Conservation (phyloP, 768 basidiomycete genomes). For the Boletus reticuloceps region DNA sequence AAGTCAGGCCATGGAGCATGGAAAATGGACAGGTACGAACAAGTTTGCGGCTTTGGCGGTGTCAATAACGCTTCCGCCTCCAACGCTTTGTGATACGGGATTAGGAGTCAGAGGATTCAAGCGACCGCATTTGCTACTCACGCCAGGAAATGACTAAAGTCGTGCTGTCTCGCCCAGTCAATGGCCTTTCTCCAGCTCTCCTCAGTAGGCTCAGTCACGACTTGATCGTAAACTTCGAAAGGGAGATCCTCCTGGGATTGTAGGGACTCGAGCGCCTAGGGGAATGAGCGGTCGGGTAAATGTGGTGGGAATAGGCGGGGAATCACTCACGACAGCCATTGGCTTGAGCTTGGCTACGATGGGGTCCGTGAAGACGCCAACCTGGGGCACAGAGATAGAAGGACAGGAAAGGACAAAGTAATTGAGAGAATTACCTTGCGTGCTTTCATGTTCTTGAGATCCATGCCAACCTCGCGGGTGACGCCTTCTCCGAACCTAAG, state of each 20-base stretch:
- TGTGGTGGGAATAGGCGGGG: neutral
- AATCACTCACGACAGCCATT: conserved; percentile 69
- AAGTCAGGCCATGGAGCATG: neutral
- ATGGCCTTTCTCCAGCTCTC: conserved; percentile 88
- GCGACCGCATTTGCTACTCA: conserved; percentile 36
- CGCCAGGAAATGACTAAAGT: conserved; percentile 94
- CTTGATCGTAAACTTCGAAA: conserved; percentile 79
- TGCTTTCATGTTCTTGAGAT: conserved; percentile 90
- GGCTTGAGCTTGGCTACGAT: conserved; percentile 78
- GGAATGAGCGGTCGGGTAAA: neutral
- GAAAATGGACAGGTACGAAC: conserved; percentile 37
- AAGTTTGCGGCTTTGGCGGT: conserved; percentile 95
- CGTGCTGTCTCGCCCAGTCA: conserved; percentile 77
- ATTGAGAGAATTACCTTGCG: conserved; percentile 55
- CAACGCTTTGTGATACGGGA: conserved; percentile 51
- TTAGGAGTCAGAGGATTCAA: neutral
- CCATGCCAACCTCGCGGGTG: conserved; percentile 89
- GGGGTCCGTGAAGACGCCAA: conserved; percentile 92
- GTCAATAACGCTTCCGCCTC: conserved; percentile 94
- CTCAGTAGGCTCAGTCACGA: conserved; percentile 90
- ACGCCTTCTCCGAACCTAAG: conserved; percentile 89
- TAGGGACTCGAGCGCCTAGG: conserved; percentile 74
- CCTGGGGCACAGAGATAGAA: conserved; percentile 43
- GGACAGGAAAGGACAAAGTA: neutral
- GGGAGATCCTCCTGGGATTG: conserved; percentile 71